Base-by-base conservation (phyloP, 2,329 filamentous ascomycete genomes). In the Drechslera avenae region DNA sequence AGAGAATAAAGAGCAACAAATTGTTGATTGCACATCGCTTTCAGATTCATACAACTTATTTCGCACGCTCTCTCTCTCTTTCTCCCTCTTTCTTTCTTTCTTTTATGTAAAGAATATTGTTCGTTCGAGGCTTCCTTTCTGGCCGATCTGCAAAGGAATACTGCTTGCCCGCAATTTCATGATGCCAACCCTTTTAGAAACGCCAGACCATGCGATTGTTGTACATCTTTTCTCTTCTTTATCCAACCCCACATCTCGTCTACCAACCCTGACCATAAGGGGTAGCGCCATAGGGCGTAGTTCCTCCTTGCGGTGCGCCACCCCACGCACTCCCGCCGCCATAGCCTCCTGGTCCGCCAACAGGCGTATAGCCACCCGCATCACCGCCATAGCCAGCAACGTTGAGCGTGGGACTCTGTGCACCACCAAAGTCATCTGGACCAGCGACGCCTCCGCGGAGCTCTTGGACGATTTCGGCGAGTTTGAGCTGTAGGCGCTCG, bases 401-500 rank as follows among this genome's bases (percentile, higher is more conserved):
- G 35, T 75, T 75, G 48, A 73, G 54, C 55, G 86, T 85, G 9
- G 86, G 87, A 66, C 86, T 89, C 55, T 85, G 81, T 2, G 85
- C 85, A 1, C 85, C 87, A 62, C 84, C 83, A 59, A 84, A 84
- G 51, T 82, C 81, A 41, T 64, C 78, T 72, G 51, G 76, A 57
- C 81, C 74, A 35, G 73, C 80, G 52, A 84, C 84, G 43, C 79
- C 58, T 54, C 84, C 83, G 46, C 82, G 80, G 60, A 88, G 75
- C 26, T 84, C 83, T 52, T 84, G 80, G 54, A 96, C 87, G 32
- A 97, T 83, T 3, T 81, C 82, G 2, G 92, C 94, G 30, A 99
- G 84, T 77, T 99, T 99, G 61, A 88, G 84, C 73, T 97, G 94
- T 48, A 99, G 79, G 21, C 91, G 88, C 57, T 88, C 86, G 73